Base-by-base conservation (phyloP, 176 grass and related monocot species). In the Luzula sylvatica region DNA sequence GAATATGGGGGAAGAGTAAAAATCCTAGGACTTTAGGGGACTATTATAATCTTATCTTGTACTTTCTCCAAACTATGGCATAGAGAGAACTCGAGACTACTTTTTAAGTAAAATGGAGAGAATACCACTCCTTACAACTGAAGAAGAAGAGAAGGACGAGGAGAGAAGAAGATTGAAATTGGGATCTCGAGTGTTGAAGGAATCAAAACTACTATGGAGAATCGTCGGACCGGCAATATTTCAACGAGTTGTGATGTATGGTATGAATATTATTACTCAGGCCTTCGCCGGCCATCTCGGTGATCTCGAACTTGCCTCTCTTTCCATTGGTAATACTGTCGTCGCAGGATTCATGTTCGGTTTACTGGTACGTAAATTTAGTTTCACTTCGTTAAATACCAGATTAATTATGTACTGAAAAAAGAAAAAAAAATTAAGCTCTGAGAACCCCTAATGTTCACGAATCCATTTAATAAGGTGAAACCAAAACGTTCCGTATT, bases 151-250 rank as follows among this genome's bases (percentile, higher is more conserved):
- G 3, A 22, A 19, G 8, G 21, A 12, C 18, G n/a, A 35, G 8
- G 30, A 35, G 30, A 35, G 9, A 9, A 35, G 7, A 19, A 22
- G 17, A 22, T n/a, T n/a, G 8, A 50, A 20, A 55, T 26, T 54
- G 54, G 76, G 44, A 53, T 15, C 3, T 38, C 61, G 63, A 60
- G 70, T 70, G 61, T 80, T 67, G 52, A 42, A 56, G 45, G 86
- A 79, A 71, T 53, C 76, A 15, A 75, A 76, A 66, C 67, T 67
- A 67, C 50, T 80, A 42, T 86, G 76, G 82, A 3, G 14, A 7
- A 67, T 90, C 61, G 86, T 73, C 0, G 86, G 80, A 12, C 80
- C 86, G 12, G 68, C 80, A 15, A 90, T 90, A 61, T 41, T 90
- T 47, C 66, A 66, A 60, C 50, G 80, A 40, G 52, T 90, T 40